A percentile compares a stretch with the other conserved stretches of the same genome.
phyloP scores from a whole-genome alignment of 495 filamentous ascomycete species.

The Talaromyces stipitatus region DNA sequence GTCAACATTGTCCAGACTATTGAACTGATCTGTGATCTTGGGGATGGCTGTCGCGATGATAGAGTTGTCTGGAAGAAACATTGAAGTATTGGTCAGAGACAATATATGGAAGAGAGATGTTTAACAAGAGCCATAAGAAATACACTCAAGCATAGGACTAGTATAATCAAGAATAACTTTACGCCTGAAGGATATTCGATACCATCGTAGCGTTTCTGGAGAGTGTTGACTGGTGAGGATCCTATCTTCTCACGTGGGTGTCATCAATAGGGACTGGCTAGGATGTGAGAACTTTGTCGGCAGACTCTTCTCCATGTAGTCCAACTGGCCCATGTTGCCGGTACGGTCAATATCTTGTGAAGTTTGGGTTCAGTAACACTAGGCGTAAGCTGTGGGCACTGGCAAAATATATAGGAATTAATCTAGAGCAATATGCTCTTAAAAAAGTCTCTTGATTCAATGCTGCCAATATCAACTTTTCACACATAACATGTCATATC shows the following conservation, averaged over 20 bases:
- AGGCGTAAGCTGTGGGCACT: background rate
- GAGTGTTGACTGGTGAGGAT: conserved; percentile 7
- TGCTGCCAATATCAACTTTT: background rate
- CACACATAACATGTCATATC: background rate
- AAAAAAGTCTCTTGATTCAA: background rate
- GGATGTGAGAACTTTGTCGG: conserved; percentile 13
- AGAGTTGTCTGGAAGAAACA: conserved; percentile 49
- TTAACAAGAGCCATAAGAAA: conserved; percentile 51
- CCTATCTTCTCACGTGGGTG: conserved; percentile 19
- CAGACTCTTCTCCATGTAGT: conserved; percentile 17
- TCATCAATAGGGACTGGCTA: conserved; percentile 22
- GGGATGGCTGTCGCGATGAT: conserved; percentile 84
- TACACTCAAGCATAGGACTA: conserved; percentile 13
- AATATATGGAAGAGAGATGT: background rate
- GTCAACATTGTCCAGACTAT: conserved; percentile 70
- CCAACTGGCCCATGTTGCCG: background rate
- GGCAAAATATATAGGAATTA: background rate
- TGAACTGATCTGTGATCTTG: conserved; percentile 72
- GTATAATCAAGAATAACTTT: conserved; percentile 47
- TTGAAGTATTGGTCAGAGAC: background rate
- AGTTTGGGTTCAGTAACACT: background rate
- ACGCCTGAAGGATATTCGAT: conserved; percentile 40
- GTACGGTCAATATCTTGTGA: too few relatives aligned
- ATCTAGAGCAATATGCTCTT: background rate
- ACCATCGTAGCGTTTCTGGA: conserved; percentile 5